Conservation (phyloP, 2,329 filamentous ascomycete genomes). For the Keithomyces neogunnii region DNA sequence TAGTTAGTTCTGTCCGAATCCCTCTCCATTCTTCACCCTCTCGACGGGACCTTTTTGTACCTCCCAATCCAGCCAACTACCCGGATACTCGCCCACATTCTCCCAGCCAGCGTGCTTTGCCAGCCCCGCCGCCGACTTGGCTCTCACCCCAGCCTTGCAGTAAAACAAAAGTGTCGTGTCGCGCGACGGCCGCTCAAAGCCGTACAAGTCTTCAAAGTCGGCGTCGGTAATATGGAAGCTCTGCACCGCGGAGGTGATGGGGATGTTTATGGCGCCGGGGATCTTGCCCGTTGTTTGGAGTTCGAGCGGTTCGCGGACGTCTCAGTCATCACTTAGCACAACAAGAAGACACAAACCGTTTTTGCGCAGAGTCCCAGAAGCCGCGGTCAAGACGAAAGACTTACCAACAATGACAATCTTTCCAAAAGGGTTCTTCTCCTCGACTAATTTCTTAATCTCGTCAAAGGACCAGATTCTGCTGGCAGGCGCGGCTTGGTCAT, state of each 20-base stretch:
- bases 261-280: conserved; percentile 74
- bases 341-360: too few species aligned
- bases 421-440: conserved; percentile 12
- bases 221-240: conserved; percentile 66
- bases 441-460: conserved; percentile 34
- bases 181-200: conserved; percentile 57
- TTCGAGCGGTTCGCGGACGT: conserved; percentile 67
- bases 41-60: conserved; percentile 54
- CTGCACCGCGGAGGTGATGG: conserved; percentile 68
- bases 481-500: conserved; percentile 1
- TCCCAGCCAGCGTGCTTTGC: conserved; percentile 70
- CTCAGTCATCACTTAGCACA: conserved; percentile 25
- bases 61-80: conserved; percentile 78
- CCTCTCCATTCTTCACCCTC: conserved; percentile 12
- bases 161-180: conserved; percentile 69
- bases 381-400: conserved; percentile 6
- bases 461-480: conserved; percentile 39
- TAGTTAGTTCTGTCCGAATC: conserved; percentile 8
- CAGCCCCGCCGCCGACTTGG: conserved; percentile 65
- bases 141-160: conserved; percentile 85
- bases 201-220: conserved; percentile 78
- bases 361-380: background rate
- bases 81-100: conserved; percentile 62
- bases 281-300: conserved; percentile 59
- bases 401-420: conserved; percentile 38